Percentiles rank a stretch among this genome's conserved stretches.
Evolutionary conservation across 257 asterid species (phyloP).

Genomic region (Solanum etuberosum): DNA sequence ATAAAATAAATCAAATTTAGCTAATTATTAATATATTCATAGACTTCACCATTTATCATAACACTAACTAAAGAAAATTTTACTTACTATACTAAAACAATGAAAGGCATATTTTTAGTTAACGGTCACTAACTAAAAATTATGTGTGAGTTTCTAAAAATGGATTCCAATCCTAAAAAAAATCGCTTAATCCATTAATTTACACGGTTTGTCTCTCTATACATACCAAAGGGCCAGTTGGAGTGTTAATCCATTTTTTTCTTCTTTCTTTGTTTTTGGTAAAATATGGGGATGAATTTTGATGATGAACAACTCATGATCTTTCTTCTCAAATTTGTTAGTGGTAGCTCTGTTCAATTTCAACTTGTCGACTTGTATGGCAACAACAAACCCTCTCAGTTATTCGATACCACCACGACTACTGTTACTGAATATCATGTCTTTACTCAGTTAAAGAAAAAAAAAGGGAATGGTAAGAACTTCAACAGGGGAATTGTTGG

Average conservation of each 20-base stretch:
- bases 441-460: background rate
- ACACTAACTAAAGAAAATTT: background rate
- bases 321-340: background rate
- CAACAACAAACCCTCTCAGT: background rate
- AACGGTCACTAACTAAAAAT: background rate
- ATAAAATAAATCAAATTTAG: rapidly evolving
- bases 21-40: too few relatives aligned
- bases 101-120: background rate
- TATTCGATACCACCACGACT: background rate
- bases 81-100: background rate
- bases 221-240: too few relatives aligned
- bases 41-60: too few relatives aligned
- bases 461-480: background rate
- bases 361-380: background rate
- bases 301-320: too few relatives aligned
- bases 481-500: background rate
- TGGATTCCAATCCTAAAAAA: background rate
- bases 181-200: too few relatives aligned
- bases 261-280: too few relatives aligned
- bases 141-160: background rate
- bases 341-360: background rate
- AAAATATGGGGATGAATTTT: too few relatives aligned
- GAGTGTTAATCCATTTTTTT: too few relatives aligned
- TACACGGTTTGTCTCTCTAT: too few relatives aligned
- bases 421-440: background rate